phyloP scores from a whole-genome alignment of 768 basidiomycete genomes.

The Polyporus arcularius region DNA sequence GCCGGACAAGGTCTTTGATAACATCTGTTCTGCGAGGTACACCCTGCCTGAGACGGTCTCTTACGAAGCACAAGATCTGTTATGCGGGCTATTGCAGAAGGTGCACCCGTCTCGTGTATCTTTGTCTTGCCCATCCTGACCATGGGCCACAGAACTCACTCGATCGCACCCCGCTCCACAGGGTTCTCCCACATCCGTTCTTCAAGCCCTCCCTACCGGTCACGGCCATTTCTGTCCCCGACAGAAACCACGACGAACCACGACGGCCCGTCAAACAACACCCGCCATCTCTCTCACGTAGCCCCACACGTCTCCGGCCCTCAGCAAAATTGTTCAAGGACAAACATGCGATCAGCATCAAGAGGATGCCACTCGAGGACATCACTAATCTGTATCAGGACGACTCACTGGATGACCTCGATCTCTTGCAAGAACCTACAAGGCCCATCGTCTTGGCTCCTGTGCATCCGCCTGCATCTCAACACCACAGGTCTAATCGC shows the following conservation, averaged over 20 bases:
- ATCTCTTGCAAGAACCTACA: not conserved
- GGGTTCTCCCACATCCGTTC: constrained; percentile 34
- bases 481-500: not conserved
- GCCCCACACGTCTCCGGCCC: constrained; percentile 1
- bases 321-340: not conserved
- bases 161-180: constrained; percentile 28
- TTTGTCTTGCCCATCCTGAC: not conserved
- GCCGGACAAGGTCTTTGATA: constrained; percentile 24
- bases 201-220: constrained; percentile 26
- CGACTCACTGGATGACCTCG: not conserved
- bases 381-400: constrained; percentile 12
- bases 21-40: constrained; percentile 28
- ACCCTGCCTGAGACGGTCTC: constrained; percentile 30
- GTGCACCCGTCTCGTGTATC: not conserved
- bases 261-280: not conserved
- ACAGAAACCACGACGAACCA: not conserved
- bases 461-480: not conserved
- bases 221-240: constrained; percentile 7
- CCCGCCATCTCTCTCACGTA: constrained; percentile 9
- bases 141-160: constrained; percentile 28
- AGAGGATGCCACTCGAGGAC: constrained; percentile 7
- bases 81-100: constrained; percentile 26
- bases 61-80: constrained; percentile 22
- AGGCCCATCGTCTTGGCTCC: not conserved
- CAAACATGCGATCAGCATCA: not conserved